Base-by-base conservation (phyloP, 495 filamentous ascomycete species). In the Hypoxylon fragiforme region DNA sequence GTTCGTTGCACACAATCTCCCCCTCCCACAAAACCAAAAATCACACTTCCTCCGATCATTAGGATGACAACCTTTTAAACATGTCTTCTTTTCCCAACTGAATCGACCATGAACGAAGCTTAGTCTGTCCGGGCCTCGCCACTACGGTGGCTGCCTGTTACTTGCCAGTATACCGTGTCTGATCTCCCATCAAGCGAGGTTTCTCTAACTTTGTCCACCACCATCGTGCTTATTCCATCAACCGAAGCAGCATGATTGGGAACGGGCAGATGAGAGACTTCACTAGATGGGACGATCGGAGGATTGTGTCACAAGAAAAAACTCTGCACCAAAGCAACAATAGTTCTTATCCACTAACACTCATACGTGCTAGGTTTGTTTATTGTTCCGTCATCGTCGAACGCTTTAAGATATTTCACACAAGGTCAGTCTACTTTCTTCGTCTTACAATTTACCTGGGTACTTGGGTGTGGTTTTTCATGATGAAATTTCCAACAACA, bases 91-190 rank as follows among this genome's bases (percentile, higher is more conserved):
- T 89, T 88, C 85, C 84, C 79, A 85, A 75, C 87, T 79, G 88
- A 96, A 77, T 94, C 91, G 91, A 85, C 90, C 86, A 85, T 96
- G 91, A 92, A 78, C 31, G 85, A 89, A 90, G 76, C 78, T 59
- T 74, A 74, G 73, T 78, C 79, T 80, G 69, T 83, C 76, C 82
- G 85, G 87, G 83, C 78, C 75, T 72, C 75, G 78, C 77, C 78
- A 83, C 81, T 75, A 80, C 76, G 69, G 68, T 67, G 70, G 80
- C 79, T 78, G 81, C 84, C 87, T 92, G 90, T 83, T 95, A 94
- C 91, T 96, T 91, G 91, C 91, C 91, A 96, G 91, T 95, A 94
- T 80, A 83, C 76, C 70, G 87, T 90, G 89, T 94, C 91, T 96
- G 91, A 92, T 71, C 45, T 54, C 48, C 32, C 46, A 30, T 51